phyloP scores from a whole-genome alignment of 2,329 filamentous ascomycete genomes.

The Botrytis cinerea region DNA sequence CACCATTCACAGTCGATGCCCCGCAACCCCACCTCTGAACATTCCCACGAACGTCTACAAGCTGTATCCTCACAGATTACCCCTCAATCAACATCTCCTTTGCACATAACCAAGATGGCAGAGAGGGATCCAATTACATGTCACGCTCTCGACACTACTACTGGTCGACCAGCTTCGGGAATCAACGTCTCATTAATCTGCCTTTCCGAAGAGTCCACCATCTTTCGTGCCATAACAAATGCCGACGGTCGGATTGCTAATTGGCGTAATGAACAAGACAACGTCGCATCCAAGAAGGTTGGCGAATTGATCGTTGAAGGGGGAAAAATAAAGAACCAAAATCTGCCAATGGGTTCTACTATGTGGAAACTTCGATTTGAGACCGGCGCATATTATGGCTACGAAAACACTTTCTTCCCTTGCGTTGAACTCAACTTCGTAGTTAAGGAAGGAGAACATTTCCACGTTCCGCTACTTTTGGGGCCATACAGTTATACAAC shows the following conservation, averaged over 20 bases:
- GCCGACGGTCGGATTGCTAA: constrained; percentile 70
- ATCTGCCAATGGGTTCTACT: constrained; percentile 37
- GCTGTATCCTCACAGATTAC: constrained; percentile 14
- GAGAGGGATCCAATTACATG: constrained; percentile 70
- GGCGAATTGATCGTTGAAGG: constrained; percentile 27
- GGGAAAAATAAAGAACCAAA: constrained; percentile 16
- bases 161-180: constrained; percentile 65
- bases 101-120: constrained; percentile 22
- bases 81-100: not conserved
- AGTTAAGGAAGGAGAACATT: constrained; percentile 61
- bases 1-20: constrained; percentile 9
- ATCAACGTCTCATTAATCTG: constrained; percentile 58
- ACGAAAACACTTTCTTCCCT: constrained; percentile 58
- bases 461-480: constrained; percentile 77
- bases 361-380: constrained; percentile 73
- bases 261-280: constrained; percentile 50
- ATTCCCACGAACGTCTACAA: constrained; percentile 11
- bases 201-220: constrained; percentile 39
- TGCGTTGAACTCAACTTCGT: constrained; percentile 57
- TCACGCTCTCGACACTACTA: constrained; percentile 82
- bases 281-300: constrained; percentile 10
- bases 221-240: constrained; percentile 71
- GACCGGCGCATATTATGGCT: constrained; percentile 70
- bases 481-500: constrained; percentile 81
- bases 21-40: constrained; percentile 17